Percentiles rank a stretch among this genome's conserved stretches.
These are phyloP conservation scores for Penicillium freii DNA, from an alignment of 2,329 filamentous ascomycete species.

Conservation along the genomic window DNA sequence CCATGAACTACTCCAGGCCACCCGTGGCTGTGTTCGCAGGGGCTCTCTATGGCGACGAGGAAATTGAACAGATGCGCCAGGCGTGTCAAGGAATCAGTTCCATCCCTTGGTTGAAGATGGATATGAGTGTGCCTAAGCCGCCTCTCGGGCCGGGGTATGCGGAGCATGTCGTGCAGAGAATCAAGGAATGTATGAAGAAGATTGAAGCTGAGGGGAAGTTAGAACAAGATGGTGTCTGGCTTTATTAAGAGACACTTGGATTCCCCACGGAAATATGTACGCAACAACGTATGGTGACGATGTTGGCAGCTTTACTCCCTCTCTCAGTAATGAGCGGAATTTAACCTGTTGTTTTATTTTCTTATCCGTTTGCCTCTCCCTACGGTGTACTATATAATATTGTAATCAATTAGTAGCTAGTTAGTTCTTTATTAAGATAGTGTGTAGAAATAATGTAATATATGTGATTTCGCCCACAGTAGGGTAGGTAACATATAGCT, in stretches of 20 bases:
- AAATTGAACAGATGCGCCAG: slow-evolving; percentile 13
- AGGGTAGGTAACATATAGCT: too few species aligned
- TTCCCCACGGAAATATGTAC: too few species aligned
- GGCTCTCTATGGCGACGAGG: slow-evolving; percentile 11
- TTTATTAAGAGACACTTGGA: background rate
- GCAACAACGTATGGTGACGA: too few species aligned
- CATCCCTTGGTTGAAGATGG: slow-evolving; percentile 19
- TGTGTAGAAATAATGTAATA: too few species aligned
- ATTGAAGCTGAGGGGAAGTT: slow-evolving; percentile 16
- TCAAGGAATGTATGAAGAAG: slow-evolving; percentile 14
- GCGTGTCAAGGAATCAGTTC: slow-evolving; percentile 11
- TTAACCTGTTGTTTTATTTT: too few species aligned
- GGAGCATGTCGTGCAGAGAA: slow-evolving; percentile 14
- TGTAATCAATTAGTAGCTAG: too few species aligned
- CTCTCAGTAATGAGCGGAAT: too few species aligned
- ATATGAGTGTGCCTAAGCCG: slow-evolving; percentile 15
- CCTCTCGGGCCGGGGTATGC: slow-evolving; percentile 19
- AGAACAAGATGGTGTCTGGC: slow-evolving; percentile 14
- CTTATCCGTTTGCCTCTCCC: too few species aligned
- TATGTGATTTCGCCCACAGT: too few species aligned
- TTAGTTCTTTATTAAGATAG: too few species aligned
- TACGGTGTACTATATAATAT: too few species aligned
- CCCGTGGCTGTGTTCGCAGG: background rate
- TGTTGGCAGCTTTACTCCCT: too few species aligned
- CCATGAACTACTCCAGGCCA: background rate